phyloP scores from a whole-genome alignment of 345 rosid genomes.

The Citrus hindsii region DNA sequence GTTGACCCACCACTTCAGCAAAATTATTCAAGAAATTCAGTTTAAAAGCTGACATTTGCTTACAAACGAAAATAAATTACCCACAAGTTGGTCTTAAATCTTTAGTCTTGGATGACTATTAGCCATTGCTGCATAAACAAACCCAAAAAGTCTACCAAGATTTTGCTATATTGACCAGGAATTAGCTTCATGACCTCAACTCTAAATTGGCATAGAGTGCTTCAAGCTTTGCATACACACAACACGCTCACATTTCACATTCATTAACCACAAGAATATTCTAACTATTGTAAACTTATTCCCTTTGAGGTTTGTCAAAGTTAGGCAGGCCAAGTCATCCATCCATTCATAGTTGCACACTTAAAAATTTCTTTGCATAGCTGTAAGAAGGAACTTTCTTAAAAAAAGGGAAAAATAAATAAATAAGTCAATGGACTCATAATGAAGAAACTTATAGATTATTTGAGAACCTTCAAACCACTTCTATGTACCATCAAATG shows the following conservation, averaged over 20 bases:
- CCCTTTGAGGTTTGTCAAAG: neutral
- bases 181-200: neutral
- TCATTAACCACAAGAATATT: neutral
- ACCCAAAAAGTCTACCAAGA: neutral
- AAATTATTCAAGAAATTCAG: neutral
- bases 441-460: neutral
- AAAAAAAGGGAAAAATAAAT: no score
- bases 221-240: neutral
- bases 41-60: neutral
- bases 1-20: slow-evolving; percentile 22
- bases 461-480: neutral
- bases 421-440: neutral
- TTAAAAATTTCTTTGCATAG: neutral
- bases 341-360: neutral
- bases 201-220: neutral
- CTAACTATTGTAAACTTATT: neutral
- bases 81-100: neutral
- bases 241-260: neutral
- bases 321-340: neutral
- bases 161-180: neutral
- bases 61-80: neutral
- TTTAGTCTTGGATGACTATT: neutral
- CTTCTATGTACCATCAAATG: neutral
- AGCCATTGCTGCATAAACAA: neutral
- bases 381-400: neutral